Evolutionary conservation across 202 grass and related monocot species (phyloP), one percentile per base, ranked within the genome.

Genomic region (Zizania palustris): DNA sequence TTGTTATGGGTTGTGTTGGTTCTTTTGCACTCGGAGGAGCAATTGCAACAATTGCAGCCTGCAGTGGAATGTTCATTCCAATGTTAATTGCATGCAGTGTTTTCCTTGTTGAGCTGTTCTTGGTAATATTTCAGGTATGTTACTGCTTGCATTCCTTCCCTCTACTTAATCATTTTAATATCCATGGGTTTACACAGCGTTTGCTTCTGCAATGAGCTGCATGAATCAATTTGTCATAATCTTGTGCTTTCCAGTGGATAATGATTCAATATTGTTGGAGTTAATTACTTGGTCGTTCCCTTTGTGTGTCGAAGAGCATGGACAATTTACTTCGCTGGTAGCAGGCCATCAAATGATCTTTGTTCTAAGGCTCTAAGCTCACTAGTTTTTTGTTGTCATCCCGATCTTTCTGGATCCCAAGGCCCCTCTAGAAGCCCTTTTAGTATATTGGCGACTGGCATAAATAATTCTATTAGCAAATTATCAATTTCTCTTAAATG

Each of bases 51-150:
- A 92, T 97, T 82, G 89, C 96, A 81, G 78, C 91, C 56, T 95
- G 87, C 38, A 88, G 87, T 62, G 91, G 96, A 83, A 98, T 98
- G 96, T 92, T 98, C 70, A 82, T 95, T 58, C 96, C 96, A 9
- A 82, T 98, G 85, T 71, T 92, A 16, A 82, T 95, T 69, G 82
- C 85, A 71, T 90, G 89, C 61, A 67, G 89, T 48, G 5, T 84
- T 64, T 92, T 95, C 54, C 56, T 88, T 79, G 19, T 90, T 44
- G 96, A 92, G 89, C 39, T 87, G 45, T 34, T 94, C 51, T 82
- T 88, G 54, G 82, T 87, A 56, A 78, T 84, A 80, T 63, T 94
- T 48, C 89, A 94, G 94, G 94, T 97, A 82, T 5, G 10, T 45
- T 63, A 63, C 36, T 86, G 9, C 40, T 82, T 71, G 11, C 62